Base-by-base conservation (phyloP, 2,329 filamentous ascomycete species). In the Tympanopsis confertula region DNA sequence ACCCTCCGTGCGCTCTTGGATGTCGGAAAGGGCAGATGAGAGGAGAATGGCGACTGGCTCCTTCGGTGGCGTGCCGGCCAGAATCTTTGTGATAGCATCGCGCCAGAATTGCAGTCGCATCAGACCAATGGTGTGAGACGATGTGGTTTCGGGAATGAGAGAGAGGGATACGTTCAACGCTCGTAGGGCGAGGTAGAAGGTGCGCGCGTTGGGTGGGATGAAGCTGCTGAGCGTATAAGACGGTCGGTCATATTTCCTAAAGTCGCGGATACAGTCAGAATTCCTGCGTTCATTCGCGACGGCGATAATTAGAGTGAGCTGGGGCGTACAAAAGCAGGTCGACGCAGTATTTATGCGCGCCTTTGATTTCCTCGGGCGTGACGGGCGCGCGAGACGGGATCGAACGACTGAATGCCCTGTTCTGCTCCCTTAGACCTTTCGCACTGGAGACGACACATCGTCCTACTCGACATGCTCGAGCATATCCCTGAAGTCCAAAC, bases 21-120 rank as follows among this genome's bases (percentile, higher is more conserved):
- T 55, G 29, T 69, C 61, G 3, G 66, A 61, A 3, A 74, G 66
- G 13, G 73, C 74, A 29, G 69, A 63, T 7, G 71, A 66, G 3
- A 81, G 58, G 13, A 80, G 58, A 13, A 78, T 62, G 5, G 75
- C 72, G 13, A 79, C 68, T 13, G 76, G 76, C 50, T 81, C 74
- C 45, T 75, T 76, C 1, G 74, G 74, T 3, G 76, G 75, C 3
- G 63, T 55, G 14, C 71, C 71, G 1, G 69, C 59, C 3, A 80
- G 59, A 2, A 74, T 65, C 42, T 69, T 69, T 12, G 66, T 55
- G 7, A 81, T 61, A 5, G 72, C 65, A 44, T 80, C 74, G 19
- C 72, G 65, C 66, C 77, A 79, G 58, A 79, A 80, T 50, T 80
- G 74, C 44, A 79, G 68, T 38, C 76, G 72, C 74, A 80, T 78